Conservation (phyloP, 306 rosid species). For the Senna siamea region DNA sequence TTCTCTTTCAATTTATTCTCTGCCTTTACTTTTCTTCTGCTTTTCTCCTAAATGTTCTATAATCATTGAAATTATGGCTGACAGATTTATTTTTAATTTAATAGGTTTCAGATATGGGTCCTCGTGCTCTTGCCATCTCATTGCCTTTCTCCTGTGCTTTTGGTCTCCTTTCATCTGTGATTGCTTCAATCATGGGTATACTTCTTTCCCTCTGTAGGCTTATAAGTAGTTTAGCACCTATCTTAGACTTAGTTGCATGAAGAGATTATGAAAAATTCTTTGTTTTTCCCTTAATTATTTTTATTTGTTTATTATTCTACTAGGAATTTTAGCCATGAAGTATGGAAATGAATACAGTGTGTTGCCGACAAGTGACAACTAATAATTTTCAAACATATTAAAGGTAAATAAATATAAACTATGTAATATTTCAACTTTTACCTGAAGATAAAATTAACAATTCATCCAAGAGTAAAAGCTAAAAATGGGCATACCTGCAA, state of each 20-base stretch:
- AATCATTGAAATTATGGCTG: slow-evolving; percentile 33
- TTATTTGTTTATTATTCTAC: neutral
- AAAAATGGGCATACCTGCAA: neutral
- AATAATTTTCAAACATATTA: slow-evolving; percentile 5
- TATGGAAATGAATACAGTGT: neutral
- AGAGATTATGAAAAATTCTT: neutral
- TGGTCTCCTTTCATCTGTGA: slow-evolving; percentile 77
- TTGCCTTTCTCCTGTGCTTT: slow-evolving; percentile 75
- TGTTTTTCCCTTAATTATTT: neutral
- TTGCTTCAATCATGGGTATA: slow-evolving; percentile 86
- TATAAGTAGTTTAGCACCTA: slow-evolving; percentile 1
- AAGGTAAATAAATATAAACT: neutral
- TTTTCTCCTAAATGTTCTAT: slow-evolving; percentile 2
- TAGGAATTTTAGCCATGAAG: neutral
- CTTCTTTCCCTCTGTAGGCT: slow-evolving; percentile 34
- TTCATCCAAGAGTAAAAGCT: slow-evolving; percentile 6
- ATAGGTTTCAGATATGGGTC: slow-evolving; percentile 83
- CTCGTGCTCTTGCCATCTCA: slow-evolving; percentile 83
- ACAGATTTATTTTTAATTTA: slow-evolving; percentile 36
- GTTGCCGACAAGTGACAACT: neutral
- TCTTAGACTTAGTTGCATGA: neutral
- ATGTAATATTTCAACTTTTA: neutral
- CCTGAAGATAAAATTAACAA: slow-evolving; percentile 3
- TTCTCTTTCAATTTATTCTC: neutral
- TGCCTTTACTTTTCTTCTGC: slow-evolving; percentile 4